Evolutionary conservation across 202 grass and related monocot genomes (phyloP), one percentile per base, ranked within the genome.

Genomic region (Carex arenaria): DNA sequence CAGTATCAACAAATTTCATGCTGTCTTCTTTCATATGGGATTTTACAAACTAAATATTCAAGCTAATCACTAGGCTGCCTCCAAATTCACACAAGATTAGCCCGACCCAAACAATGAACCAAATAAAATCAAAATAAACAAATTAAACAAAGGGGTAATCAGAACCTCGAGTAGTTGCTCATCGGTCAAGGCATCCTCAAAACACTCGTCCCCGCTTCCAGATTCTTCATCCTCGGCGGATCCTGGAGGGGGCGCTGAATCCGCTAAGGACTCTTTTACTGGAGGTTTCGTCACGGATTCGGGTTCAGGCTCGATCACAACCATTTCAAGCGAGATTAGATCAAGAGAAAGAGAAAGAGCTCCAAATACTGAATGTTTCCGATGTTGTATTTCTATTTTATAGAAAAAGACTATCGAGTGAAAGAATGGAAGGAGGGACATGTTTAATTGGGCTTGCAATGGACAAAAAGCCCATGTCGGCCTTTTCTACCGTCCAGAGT

Each of bases 121-220:
- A 72, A 14, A 22, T 23, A 72, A 20, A 19, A 19, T 2, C 19
- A 59, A 18, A 36, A 0, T 32, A n/a, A 38, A 59, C 3, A 36
- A 77, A 56, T n/a, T n/a, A 77, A 57, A 60, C 28, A 55, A 53
- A 55, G 2, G 38, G 10, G 17, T 17, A 68, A 69, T 80, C 56
- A 19, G 75, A 97, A 98, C 95, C 95, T 93, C 95, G 36, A 82
- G 86, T 67, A 98, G 66, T 84, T 98, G 92, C 57, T 98, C 95
- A 51, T 95, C 93, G 20, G 95, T 93, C 62, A 98, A 90, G 20
- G 95, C 95, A 84, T 98, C 91, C 87, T 93, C 95, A 64, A 98
- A 98, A 40, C 63, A 69, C 42, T 82, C 80, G 10, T 82, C 80
- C 10, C 63, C 80, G 64, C 80, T 82, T 68, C 62, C 80, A 51